phyloP scores from a whole-genome alignment of 305 asterid species.

The Ilex paraguariensis region DNA sequence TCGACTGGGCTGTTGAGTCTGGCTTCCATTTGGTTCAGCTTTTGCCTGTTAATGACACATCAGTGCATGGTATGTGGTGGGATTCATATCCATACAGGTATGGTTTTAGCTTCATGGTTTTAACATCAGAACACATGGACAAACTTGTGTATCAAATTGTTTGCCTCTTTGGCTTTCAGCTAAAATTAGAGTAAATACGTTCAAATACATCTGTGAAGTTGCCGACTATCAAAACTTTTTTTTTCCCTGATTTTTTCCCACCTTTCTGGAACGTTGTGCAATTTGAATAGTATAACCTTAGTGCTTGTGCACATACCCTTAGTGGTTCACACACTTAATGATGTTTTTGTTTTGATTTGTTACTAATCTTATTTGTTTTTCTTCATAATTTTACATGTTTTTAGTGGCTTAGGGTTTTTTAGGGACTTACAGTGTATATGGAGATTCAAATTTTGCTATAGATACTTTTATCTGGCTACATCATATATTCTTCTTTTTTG shows the following conservation, averaged over 20 bases:
- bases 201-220: not conserved
- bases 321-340: too few relatives aligned
- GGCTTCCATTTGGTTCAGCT: slow-evolving; percentile 98
- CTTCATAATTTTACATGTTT: too few relatives aligned
- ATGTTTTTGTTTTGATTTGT: too few relatives aligned
- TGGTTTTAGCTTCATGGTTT: slow-evolving; percentile 1
- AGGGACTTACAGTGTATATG: too few relatives aligned
- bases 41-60: slow-evolving; percentile 92
- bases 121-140: not conserved
- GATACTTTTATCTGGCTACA: slow-evolving; percentile 2
- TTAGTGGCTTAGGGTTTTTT: too few relatives aligned
- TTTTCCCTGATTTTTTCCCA: not conserved
- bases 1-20: slow-evolving; percentile 85
- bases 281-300: too few relatives aligned
- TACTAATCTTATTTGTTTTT: too few relatives aligned
- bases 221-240: not conserved
- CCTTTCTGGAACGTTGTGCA: not conserved
- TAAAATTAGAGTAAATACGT: not conserved
- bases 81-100: slow-evolving; percentile 99
- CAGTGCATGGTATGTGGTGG: slow-evolving; percentile 98
- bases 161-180: not conserved
- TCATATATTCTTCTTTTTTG: slow-evolving; percentile 3
- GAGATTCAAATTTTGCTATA: not conserved
- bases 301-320: too few relatives aligned
- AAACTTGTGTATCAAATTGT: not conserved